phyloP scores from a whole-genome alignment of 768 basidiomycete genomes.

The Myochromella boudieri region DNA sequence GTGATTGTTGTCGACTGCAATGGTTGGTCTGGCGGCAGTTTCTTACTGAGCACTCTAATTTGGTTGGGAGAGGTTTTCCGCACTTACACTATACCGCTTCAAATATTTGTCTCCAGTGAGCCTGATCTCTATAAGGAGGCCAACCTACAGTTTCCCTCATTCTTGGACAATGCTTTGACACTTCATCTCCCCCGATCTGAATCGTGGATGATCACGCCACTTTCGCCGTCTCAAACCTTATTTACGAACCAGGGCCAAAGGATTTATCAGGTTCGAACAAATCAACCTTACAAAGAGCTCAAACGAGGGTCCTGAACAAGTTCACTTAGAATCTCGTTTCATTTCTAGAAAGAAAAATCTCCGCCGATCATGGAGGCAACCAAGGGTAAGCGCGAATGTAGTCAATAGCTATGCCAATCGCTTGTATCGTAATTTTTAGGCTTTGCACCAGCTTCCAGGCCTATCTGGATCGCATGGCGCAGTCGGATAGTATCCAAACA shows the following conservation, averaged over 20 bases:
- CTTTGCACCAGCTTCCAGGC: conserved; percentile 14
- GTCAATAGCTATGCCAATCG: not conserved
- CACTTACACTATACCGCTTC: conserved; percentile 15
- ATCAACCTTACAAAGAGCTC: not conserved
- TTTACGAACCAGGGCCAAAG: conserved; percentile 14
- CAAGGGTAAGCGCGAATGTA: conserved; percentile 17
- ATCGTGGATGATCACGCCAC: conserved; percentile 11
- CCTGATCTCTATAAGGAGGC: conserved; percentile 16
- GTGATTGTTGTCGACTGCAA: conserved; percentile 16
- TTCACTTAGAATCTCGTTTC: conserved; percentile 11
- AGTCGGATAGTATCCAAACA: conserved; percentile 11
- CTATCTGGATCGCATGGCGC: conserved; percentile 13
- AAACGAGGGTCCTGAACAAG: not conserved
- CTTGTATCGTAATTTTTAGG: conserved; percentile 1
- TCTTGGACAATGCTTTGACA: conserved; percentile 16
- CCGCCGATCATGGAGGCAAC: conserved; percentile 10
- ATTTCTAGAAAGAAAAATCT: conserved; percentile 16
- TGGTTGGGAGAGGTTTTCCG: conserved; percentile 17
- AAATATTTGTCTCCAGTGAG: conserved; percentile 17
- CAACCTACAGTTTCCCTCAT: conserved; percentile 12
- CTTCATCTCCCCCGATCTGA: conserved; percentile 16
- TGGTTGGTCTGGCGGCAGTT: conserved; percentile 13
- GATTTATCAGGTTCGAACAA: conserved; percentile 12
- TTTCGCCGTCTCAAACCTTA: conserved; percentile 8
- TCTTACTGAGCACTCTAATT: conserved; percentile 12